phyloP scores from a whole-genome alignment of 2,329 filamentous ascomycete species.

The Cytospora leucostoma region DNA sequence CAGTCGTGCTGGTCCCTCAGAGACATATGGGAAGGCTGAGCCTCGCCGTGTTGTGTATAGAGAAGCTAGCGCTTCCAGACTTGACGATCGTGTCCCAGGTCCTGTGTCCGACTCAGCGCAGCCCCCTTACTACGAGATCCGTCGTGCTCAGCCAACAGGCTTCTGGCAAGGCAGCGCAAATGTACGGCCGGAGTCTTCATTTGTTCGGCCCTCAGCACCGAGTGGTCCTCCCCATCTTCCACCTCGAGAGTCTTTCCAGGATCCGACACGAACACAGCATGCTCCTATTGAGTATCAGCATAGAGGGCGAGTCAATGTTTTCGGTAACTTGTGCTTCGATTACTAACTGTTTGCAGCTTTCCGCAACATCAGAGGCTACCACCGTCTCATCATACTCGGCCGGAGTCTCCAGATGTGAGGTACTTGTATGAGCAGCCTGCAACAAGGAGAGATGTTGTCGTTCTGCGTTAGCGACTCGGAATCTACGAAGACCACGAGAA shows the following conservation, averaged over 20 bases:
- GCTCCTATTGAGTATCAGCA: slow-evolving; percentile 6
- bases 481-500: too few species aligned
- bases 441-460: slow-evolving; percentile 16
- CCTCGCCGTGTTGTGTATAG: slow-evolving; percentile 17
- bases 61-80: slow-evolving; percentile 22
- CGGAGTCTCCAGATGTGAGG: slow-evolving; percentile 13
- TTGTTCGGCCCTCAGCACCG: slow-evolving; percentile 3
- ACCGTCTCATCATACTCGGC: slow-evolving; percentile 3
- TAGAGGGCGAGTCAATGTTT: slow-evolving; percentile 26
- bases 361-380: slow-evolving; percentile 10
- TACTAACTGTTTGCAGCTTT: slow-evolving; percentile 22
- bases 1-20: neutral
- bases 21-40: slow-evolving; percentile 3
- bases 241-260: slow-evolving; percentile 8
- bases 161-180: slow-evolving; percentile 15
- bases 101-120: slow-evolving; percentile 9
- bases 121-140: slow-evolving; percentile 16
- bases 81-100: slow-evolving; percentile 3
- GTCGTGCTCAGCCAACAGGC: slow-evolving; percentile 3
- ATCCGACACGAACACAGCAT: neutral
- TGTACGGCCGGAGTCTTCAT: slow-evolving; percentile 1
- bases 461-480: slow-evolving; percentile 12
- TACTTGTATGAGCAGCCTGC: slow-evolving; percentile 25
- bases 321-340: neutral
- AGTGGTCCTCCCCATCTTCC: neutral